A percentile compares a stretch with the other conserved stretches of the same genome.
Evolutionary conservation across 257 asterid genomes (phyloP).

Genomic region (Jacaranda mimosifolia): DNA sequence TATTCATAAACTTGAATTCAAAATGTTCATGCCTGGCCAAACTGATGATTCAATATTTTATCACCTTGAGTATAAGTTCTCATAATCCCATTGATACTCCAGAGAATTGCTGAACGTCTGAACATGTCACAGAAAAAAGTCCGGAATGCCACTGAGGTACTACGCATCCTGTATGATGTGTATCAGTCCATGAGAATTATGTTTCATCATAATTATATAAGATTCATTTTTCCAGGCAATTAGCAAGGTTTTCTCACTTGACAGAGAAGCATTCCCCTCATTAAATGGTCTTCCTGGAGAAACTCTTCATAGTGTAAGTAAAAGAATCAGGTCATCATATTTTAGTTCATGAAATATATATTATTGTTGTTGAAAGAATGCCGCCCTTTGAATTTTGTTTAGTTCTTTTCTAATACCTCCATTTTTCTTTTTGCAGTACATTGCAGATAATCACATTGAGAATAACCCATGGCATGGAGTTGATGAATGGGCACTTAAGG

Average conservation of each 20-base stretch:
- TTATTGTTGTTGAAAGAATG: constrained; percentile 4
- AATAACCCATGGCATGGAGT: constrained; percentile 91
- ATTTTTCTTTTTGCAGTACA: constrained; percentile 60
- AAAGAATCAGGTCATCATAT: constrained; percentile 4
- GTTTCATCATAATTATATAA: constrained; percentile 24
- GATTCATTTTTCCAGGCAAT: constrained; percentile 61
- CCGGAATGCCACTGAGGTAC: constrained; percentile 97
- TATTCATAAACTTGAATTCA: not conserved
- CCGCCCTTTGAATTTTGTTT: not conserved
- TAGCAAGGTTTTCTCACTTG: constrained; percentile 91
- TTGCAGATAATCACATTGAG: constrained; percentile 78
- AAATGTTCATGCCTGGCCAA: constrained; percentile 1
- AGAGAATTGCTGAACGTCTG: constrained; percentile 89
- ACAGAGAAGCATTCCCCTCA: constrained; percentile 91
- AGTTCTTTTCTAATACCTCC: constrained; percentile 13
- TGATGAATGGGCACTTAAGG: constrained; percentile 90
- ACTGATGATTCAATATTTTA: constrained; percentile 18
- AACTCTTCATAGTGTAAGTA: constrained; percentile 85
- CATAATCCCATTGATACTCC: constrained; percentile 41
- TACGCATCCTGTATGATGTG: constrained; percentile 13
- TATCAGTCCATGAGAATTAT: constrained; percentile 22
- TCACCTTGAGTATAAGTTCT: constrained; percentile 13
- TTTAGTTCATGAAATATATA: constrained; percentile 10
- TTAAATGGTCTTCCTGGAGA: constrained; percentile 88
- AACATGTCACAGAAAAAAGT: constrained; percentile 92